These are phyloP conservation scores for Pseudogymnoascus sp. DNA, from an alignment of 2,329 filamentous ascomycete species.

Conservation along the genomic window DNA sequence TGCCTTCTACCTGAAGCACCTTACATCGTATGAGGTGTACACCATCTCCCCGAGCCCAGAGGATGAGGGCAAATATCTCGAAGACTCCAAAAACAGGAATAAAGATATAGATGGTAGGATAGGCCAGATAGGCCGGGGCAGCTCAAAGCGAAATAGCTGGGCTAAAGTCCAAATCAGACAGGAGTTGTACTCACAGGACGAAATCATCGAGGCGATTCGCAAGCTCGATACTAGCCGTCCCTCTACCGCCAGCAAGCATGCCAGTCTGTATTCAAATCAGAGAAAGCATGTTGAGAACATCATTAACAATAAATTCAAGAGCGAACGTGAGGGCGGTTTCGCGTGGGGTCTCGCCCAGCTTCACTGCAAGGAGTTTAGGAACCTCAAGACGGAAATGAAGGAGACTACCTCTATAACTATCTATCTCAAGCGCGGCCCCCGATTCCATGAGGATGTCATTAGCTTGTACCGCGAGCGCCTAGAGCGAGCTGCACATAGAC, in stretches of 20 bases:
- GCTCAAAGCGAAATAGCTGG: slow-evolving; percentile 22
- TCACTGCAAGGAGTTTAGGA: slow-evolving; percentile 12
- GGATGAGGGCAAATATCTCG: too few relatives aligned
- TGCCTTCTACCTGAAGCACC: slow-evolving; percentile 19
- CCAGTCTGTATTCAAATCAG: slow-evolving; percentile 19
- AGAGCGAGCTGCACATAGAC: slow-evolving; percentile 13
- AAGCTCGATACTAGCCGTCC: slow-evolving; percentile 19
- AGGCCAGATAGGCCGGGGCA: neutral
- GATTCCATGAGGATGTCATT: slow-evolving; percentile 14
- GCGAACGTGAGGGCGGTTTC: slow-evolving; percentile 20
- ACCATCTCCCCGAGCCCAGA: slow-evolving; percentile 12
- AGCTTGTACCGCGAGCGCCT: slow-evolving; percentile 16
- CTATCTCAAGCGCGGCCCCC: slow-evolving; percentile 21
- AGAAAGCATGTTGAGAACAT: slow-evolving; percentile 23
- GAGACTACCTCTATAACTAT: slow-evolving; percentile 23
- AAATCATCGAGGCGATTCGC: slow-evolving; percentile 22
- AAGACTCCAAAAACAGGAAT: too few relatives aligned
- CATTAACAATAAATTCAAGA: slow-evolving; percentile 19
- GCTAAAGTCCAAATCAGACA: slow-evolving; percentile 12
- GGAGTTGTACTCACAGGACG: slow-evolving; percentile 20
- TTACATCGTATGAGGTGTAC: slow-evolving; percentile 21
- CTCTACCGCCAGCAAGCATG: slow-evolving; percentile 23
- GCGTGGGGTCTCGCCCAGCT: slow-evolving; percentile 25
- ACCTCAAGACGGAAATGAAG: slow-evolving; percentile 10
- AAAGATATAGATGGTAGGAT: too few relatives aligned